Percentiles rank a stretch among this genome's conserved stretches.
phyloP scores from a whole-genome alignment of 768 basidiomycete genomes.

The Amanita jacksonii region DNA sequence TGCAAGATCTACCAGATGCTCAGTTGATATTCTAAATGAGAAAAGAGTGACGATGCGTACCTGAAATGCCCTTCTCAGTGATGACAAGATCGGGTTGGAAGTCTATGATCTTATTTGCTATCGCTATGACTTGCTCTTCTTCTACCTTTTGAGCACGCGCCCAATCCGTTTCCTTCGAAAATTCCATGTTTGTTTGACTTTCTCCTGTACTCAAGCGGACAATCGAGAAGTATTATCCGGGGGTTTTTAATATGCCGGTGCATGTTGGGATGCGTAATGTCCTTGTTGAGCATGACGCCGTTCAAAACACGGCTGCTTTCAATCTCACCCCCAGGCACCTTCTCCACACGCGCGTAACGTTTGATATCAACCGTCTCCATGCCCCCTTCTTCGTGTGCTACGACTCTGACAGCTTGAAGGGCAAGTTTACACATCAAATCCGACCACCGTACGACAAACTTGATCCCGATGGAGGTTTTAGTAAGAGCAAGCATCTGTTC shows the following conservation, averaged over 20 bases:
- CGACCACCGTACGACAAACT: conserved; percentile 93
- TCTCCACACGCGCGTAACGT: conserved; percentile 95
- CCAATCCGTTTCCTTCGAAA: conserved; percentile 91
- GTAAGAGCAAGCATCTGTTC: conserved; percentile 92
- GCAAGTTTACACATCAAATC: conserved; percentile 97
- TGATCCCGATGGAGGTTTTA: conserved; percentile 97
- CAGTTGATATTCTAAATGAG: no score
- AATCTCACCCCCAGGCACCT: conserved; percentile 95
- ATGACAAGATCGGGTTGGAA: no score
- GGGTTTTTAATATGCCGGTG: conserved; percentile 84
- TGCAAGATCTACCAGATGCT: conserved; percentile 54
- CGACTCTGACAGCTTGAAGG: conserved; percentile 83
- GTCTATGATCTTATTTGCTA: no score
- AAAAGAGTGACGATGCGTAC: no score
- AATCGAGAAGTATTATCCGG: conserved; percentile 82
- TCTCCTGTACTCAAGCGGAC: conserved; percentile 99
- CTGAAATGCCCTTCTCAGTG: no score
- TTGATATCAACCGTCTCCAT: conserved; percentile 94
- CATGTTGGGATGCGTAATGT: conserved; percentile 98
- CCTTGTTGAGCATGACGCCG: conserved; percentile 98
- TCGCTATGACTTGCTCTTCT: conserved; percentile 92
- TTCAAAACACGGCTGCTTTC: conserved; percentile 81
- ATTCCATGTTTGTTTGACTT: conserved; percentile 97
- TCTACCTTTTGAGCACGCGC: conserved; percentile 86
- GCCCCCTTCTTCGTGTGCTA: conserved; percentile 66